phyloP scores from a whole-genome alignment of 2,329 filamentous ascomycete genomes.

The Colletotrichum melonis region DNA sequence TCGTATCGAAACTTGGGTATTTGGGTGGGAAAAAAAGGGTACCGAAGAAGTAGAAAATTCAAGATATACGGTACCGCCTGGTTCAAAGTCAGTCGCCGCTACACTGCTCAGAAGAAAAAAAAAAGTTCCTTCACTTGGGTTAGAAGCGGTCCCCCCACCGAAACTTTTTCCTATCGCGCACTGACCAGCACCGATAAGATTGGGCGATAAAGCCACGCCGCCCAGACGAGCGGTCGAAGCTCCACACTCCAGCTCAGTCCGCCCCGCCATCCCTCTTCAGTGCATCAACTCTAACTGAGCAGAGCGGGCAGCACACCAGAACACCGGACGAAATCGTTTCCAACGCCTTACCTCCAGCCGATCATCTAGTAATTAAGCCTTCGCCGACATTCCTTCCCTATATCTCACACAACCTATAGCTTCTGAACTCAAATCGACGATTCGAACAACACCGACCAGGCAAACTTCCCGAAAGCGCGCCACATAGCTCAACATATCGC shows the following conservation, averaged over 20 bases:
- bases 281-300: constrained; percentile 13
- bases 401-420: not conserved
- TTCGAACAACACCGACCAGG: not conserved
- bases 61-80: constrained; percentile 20
- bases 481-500: constrained; percentile 21
- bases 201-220: constrained; percentile 31
- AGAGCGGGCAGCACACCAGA: constrained; percentile 6
- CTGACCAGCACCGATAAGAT: constrained; percentile 26
- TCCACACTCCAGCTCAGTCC: constrained; percentile 25
- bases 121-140: constrained; percentile 25
- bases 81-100: constrained; percentile 13
- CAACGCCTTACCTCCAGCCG: constrained; percentile 1
- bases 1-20: constrained; percentile 34
- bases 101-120: constrained; percentile 24
- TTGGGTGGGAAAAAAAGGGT: constrained; percentile 15
- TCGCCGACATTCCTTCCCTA: not conserved
- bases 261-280: constrained; percentile 32
- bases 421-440: not conserved
- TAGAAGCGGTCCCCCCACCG: constrained; percentile 45
- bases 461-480: not conserved
- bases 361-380: not conserved
- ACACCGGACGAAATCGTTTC: constrained; percentile 32
- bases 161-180: constrained; percentile 50
- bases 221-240: constrained; percentile 16
- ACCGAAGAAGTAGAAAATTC: constrained; percentile 17